Conservation (phyloP, 2,329 filamentous ascomycete genomes). For the Cordyceps fumosorosea region DNA sequence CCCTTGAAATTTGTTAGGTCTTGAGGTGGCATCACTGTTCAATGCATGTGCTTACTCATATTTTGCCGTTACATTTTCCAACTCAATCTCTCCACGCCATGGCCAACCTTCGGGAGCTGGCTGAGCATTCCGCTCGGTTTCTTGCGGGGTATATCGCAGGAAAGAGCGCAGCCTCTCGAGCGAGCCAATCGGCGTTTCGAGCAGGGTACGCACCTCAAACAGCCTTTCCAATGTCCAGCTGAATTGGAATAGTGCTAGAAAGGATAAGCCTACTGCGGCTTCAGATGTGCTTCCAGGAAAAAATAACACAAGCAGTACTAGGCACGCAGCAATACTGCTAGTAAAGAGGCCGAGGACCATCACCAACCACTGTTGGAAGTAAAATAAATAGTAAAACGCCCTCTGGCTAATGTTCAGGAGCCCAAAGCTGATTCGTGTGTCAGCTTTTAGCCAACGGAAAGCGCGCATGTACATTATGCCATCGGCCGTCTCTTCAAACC, state of each 20-base stretch:
- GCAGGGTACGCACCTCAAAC: background rate
- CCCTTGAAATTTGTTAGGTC: too few relatives aligned
- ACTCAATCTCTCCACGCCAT: background rate
- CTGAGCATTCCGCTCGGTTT: background rate
- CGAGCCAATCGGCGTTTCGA: constrained; percentile 1
- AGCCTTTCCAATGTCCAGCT: constrained; percentile 5
- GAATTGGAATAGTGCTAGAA: background rate
- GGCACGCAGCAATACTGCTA: constrained; percentile 36
- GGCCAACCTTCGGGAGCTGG: constrained; percentile 1
- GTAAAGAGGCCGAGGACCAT: constrained; percentile 41
- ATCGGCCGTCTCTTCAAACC: constrained; percentile 22
- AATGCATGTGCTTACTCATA: background rate
- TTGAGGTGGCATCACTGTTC: too few relatives aligned
- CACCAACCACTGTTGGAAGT: constrained; percentile 43
- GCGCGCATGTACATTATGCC: constrained; percentile 28
- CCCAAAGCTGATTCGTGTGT: constrained; percentile 16
- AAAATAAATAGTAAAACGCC: constrained; percentile 35
- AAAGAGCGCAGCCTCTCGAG: constrained; percentile 4
- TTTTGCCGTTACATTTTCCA: background rate
- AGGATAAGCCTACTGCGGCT: constrained; percentile 1
- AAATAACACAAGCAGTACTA: constrained; percentile 34
- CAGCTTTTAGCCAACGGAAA: constrained; percentile 23
- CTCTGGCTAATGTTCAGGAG: constrained; percentile 29
- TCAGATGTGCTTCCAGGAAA: background rate
- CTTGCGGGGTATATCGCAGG: background rate